A percentile compares a stretch with the other conserved stretches of the same genome.
Conservation (phyloP, 2,329 filamentous ascomycete genomes). For the Xylaria sp. region DNA sequence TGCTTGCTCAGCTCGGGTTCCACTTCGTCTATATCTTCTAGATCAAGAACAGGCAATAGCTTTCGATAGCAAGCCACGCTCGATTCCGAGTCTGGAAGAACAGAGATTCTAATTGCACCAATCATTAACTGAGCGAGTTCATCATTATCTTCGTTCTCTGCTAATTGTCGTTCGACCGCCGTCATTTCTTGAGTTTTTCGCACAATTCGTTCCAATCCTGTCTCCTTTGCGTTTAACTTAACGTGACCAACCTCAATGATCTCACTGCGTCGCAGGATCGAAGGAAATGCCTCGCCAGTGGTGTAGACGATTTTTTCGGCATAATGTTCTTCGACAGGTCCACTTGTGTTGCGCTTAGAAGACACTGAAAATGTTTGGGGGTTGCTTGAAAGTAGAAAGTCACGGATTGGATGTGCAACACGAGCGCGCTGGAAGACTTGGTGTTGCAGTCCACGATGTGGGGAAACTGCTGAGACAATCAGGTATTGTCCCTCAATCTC, state of each 20-base stretch:
- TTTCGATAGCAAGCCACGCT: constrained; percentile 83
- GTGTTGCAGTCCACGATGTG: constrained; percentile 83
- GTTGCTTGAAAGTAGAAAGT: constrained; percentile 80
- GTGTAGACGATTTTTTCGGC: constrained; percentile 88
- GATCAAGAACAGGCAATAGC: constrained; percentile 69
- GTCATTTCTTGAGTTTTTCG: constrained; percentile 90
- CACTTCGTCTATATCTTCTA: constrained; percentile 58
- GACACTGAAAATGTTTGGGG: constrained; percentile 84
- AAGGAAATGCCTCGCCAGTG: constrained; percentile 88
- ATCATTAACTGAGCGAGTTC: constrained; percentile 75
- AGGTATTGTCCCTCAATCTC: constrained; percentile 93
- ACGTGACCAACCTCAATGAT: constrained; percentile 76
- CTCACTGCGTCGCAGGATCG: constrained; percentile 88
- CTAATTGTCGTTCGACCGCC: constrained; percentile 77
- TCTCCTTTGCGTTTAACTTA: constrained; percentile 79
- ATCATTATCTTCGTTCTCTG: constrained; percentile 79
- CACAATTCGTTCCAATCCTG: constrained; percentile 89
- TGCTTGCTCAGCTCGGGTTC: constrained; percentile 66
- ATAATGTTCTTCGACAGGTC: constrained; percentile 77
- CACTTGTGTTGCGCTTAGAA: constrained; percentile 74
- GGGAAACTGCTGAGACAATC: constrained; percentile 81
- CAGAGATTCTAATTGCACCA: constrained; percentile 80
- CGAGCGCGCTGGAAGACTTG: constrained; percentile 89
- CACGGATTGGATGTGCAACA: constrained; percentile 83
- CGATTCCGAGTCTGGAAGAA: constrained; percentile 78